phyloP scores from a whole-genome alignment of 176 grass and related monocot species.

The Aegilops tauschii region DNA sequence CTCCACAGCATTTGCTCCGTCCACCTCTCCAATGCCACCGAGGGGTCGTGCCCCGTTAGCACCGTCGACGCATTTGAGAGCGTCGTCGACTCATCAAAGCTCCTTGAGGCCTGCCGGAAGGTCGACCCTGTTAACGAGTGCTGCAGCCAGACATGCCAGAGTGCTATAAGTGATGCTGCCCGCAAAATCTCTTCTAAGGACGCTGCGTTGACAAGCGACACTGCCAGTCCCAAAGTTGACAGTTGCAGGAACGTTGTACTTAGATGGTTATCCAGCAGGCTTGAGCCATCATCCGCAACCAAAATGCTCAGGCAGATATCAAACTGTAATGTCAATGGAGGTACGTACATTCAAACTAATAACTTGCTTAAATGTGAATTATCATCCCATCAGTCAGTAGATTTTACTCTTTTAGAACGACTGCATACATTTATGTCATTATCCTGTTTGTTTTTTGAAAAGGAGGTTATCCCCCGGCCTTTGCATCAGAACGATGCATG shows the following conservation, averaged over 20 bases:
- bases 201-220: slow-evolving; percentile 31
- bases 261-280: slow-evolving; percentile 90
- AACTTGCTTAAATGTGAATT: not conserved
- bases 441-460: too few species aligned
- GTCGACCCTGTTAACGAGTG: slow-evolving; percentile 93
- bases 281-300: slow-evolving; percentile 58
- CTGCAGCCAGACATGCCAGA: slow-evolving; percentile 84
- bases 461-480: too few species aligned
- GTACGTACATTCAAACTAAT: slow-evolving; percentile 48
- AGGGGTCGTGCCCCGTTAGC: slow-evolving; percentile 74
- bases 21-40: slow-evolving; percentile 67
- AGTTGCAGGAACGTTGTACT: slow-evolving; percentile 88
- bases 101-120: slow-evolving; percentile 76
- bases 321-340: slow-evolving; percentile 95
- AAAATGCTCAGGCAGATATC: slow-evolving; percentile 86
- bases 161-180: slow-evolving; percentile 73
- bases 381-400: not conserved
- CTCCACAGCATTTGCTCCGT: slow-evolving; percentile 79
- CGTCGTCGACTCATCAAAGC: slow-evolving; percentile 66
- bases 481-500: too few species aligned
- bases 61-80: slow-evolving; percentile 62
- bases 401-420: not conserved
- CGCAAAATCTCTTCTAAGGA: slow-evolving; percentile 61
- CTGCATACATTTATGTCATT: too few species aligned
- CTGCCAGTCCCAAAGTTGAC: slow-evolving; percentile 40